Evolutionary conservation across 2,329 filamentous ascomycete species (phyloP), one percentile per base, ranked within the genome.

Genomic region (Colletotrichum filicis): DNA sequence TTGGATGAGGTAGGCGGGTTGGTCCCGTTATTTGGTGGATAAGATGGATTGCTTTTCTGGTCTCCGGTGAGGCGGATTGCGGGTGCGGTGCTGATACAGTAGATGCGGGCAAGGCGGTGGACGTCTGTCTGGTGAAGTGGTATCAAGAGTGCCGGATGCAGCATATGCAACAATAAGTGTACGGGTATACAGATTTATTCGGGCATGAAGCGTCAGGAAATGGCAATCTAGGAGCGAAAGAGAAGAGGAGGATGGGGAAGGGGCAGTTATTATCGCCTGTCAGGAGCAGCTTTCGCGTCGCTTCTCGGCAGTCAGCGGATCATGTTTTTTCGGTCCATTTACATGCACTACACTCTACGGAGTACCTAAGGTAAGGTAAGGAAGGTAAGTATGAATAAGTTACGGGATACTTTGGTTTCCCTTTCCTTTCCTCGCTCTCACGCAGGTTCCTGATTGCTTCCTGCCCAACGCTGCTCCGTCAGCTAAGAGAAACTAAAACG

Each of bases 21-120:
- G 32, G 49, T 32, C 56, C 32, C 28, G 56, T 60, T 67, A 3
- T 35, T 67, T 53, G 30, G 66, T 69, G 53, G 62, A 59, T 61
- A 26, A 35, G n/a, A 26, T 68, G 59, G 68, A 59, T 60, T 46
- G 28, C 32, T 12, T 57, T 56, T 49, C 5, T 35, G 32, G 42
- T 57, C 8, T 49, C 22, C 35, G 60, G 16, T 28, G 53, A 28
- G 42, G 42, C 42, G 42, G 42, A 49, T 49, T 49, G 42, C 42
- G 42, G 42, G 42, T 49, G 42, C 42, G 42, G 14, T 42, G 14
- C 37, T 16, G 37, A 3, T 49, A 19, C 42, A 19, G 42, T 46
- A 22, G 42, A 22, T 49, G 42, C 42, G 42, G 19, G 42, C 19
- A 22, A 49, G 19, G 19, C 19, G 19, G 19, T 49, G 7, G 42